These are phyloP conservation scores for Keithomyces neogunnii DNA, from an alignment of 2,329 filamentous ascomycete genomes.

Conservation along the genomic window DNA sequence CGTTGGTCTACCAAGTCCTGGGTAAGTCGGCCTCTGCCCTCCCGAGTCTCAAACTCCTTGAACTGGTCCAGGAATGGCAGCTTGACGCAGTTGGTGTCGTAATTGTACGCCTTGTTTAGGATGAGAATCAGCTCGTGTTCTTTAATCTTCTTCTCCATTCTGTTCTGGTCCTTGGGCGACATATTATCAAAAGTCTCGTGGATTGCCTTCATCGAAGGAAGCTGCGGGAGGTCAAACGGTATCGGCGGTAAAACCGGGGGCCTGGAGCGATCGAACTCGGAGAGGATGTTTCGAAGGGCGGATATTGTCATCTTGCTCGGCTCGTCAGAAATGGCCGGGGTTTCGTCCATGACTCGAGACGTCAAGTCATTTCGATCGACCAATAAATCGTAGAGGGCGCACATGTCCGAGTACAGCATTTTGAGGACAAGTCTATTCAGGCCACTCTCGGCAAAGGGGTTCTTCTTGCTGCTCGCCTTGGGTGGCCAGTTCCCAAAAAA, in stretches of 20 bases:
- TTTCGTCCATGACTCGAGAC: slow-evolving; percentile 66
- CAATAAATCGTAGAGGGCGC: slow-evolving; percentile 77
- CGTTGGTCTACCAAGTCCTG: slow-evolving; percentile 64
- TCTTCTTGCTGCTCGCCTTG: slow-evolving; percentile 86
- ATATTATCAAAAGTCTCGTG: slow-evolving; percentile 56
- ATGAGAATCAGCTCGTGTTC: slow-evolving; percentile 70
- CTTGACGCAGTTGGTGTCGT: slow-evolving; percentile 51
- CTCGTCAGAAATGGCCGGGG: slow-evolving; percentile 44
- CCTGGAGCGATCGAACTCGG: slow-evolving; percentile 81
- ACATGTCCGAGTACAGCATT: slow-evolving; percentile 78
- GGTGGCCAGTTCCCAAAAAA: slow-evolving; percentile 72
- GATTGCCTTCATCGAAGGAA: slow-evolving; percentile 62
- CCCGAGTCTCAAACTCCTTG: slow-evolving; percentile 61
- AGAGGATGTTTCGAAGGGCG: slow-evolving; percentile 70
- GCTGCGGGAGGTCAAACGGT: slow-evolving; percentile 76
- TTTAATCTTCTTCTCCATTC: slow-evolving; percentile 64
- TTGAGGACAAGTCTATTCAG: slow-evolving; percentile 77
- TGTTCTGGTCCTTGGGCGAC: slow-evolving; percentile 65
- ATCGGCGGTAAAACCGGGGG: slow-evolving; percentile 87
- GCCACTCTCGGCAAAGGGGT: slow-evolving; percentile 75
- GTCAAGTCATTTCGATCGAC: slow-evolving; percentile 75
- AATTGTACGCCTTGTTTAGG: slow-evolving; percentile 74
- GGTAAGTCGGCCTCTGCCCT: slow-evolving; percentile 54
- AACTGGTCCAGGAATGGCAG: slow-evolving; percentile 62
- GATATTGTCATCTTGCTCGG: slow-evolving; percentile 53